These are phyloP conservation scores for Allomyces arbusculus DNA, from an alignment of 192 early-diverging fungal genomes.

Conservation along the genomic window DNA sequence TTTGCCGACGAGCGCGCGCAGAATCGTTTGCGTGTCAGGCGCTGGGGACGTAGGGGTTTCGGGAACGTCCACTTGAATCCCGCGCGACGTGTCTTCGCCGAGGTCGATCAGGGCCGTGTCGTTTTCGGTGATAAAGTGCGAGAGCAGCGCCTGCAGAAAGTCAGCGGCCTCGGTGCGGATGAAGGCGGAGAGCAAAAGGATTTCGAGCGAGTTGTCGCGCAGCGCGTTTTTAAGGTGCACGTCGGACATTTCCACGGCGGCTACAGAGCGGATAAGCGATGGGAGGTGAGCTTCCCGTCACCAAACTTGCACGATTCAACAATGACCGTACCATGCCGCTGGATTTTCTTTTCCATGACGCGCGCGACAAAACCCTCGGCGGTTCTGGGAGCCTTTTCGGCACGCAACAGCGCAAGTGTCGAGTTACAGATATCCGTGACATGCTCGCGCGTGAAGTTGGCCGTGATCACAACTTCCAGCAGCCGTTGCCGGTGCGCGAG, in stretches of 20 bases:
- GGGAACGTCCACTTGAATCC: too few relatives aligned
- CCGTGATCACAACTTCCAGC: not conserved
- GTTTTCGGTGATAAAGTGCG: not conserved
- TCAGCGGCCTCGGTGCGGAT: not conserved
- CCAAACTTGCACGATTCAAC: not conserved
- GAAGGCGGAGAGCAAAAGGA: not conserved
- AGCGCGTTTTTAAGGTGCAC: not conserved
- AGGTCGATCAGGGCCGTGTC: not conserved
- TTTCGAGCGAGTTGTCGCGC: not conserved
- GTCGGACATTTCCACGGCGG: too few relatives aligned
- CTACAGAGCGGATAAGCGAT: not conserved
- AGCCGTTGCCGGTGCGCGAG: not conserved
- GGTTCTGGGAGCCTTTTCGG: not conserved
- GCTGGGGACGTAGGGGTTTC: too few relatives aligned
- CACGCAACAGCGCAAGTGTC: not conserved
- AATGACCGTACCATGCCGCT: not conserved
- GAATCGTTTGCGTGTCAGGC: too few relatives aligned
- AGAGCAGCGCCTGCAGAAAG: not conserved
- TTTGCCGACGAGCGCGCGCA: too few relatives aligned
- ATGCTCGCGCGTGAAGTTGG: not conserved
- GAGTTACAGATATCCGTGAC: not conserved
- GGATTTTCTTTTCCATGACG: not conserved
- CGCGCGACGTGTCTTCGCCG: too few relatives aligned
- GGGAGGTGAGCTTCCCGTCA: not conserved
- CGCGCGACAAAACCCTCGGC: not conserved